Evolutionary conservation across 768 basidiomycete genomes (phyloP).

Genomic region (Amanita pallidorosea): DNA sequence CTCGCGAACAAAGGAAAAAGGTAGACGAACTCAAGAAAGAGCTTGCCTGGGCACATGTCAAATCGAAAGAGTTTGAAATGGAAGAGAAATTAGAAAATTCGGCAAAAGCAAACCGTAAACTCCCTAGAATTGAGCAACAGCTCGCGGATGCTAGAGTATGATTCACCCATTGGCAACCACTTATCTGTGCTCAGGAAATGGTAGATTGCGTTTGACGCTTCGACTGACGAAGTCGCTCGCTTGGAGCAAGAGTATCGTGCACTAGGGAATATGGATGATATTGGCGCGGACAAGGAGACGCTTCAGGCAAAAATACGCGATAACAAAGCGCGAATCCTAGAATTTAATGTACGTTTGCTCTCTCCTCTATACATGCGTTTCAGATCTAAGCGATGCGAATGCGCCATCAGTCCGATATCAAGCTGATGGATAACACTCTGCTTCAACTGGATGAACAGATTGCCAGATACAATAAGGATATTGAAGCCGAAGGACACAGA

Average conservation of each 20-base stretch:
- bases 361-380: no score
- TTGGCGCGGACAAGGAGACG: conserved; percentile 28
- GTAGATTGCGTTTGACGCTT: conserved; percentile 20
- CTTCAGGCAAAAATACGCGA: conserved; percentile 33
- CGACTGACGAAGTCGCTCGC: conserved; percentile 19
- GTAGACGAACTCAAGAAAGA: conserved; percentile 67
- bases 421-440: conserved; percentile 32
- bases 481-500: conserved; percentile 41
- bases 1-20: conserved; percentile 58
- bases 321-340: conserved; percentile 32
- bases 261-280: conserved; percentile 22
- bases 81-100: conserved; percentile 23
- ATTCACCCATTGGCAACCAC: background rate
- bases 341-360: conserved; percentile 27
- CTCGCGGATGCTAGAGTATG: conserved; percentile 24
- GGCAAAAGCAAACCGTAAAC: conserved; percentile 20
- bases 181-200: background rate
- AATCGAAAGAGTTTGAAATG: conserved; percentile 54
- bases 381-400: background rate
- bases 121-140: conserved; percentile 27
- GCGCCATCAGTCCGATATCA: conserved; percentile 34
- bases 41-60: conserved; percentile 82
- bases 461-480: conserved; percentile 30
- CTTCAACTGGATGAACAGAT: conserved; percentile 22
- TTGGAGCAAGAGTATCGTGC: conserved; percentile 19